Percentiles rank a stretch among this genome's conserved stretches.
These are phyloP conservation scores for Wickerhamiella siamensis DNA, from an alignment of 805 yeast genomes.

Conservation along the genomic window DNA sequence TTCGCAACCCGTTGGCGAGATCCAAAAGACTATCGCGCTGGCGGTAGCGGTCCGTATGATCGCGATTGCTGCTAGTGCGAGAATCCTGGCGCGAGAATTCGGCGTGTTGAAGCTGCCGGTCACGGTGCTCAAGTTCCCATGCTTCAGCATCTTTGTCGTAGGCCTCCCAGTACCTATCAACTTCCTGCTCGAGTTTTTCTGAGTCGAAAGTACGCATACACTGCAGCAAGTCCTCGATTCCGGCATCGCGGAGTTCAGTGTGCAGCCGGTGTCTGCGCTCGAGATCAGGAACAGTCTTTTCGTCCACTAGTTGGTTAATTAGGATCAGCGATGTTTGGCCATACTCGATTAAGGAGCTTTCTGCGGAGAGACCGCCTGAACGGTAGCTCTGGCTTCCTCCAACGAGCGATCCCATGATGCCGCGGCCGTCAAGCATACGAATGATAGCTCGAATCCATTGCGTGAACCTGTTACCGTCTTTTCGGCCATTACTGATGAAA, in stretches of 20 bases:
- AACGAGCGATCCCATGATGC: conserved; percentile 78
- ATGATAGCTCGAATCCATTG: conserved; percentile 59
- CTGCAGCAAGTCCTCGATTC: conserved; percentile 38
- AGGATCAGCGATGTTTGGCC: conserved; percentile 56
- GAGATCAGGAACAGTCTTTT: conserved; percentile 20
- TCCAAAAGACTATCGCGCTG: conserved; percentile 58
- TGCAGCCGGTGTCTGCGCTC: conserved; percentile 40
- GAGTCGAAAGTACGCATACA: conserved; percentile 39
- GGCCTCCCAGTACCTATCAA: conserved; percentile 42
- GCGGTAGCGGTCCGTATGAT: conserved; percentile 35
- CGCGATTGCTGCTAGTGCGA: not conserved
- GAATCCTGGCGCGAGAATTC: not conserved
- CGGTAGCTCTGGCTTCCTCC: conserved; percentile 81
- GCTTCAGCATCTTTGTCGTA: conserved; percentile 35
- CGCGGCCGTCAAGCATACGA: conserved; percentile 66
- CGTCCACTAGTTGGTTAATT: conserved; percentile 40
- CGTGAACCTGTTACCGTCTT: conserved; percentile 38
- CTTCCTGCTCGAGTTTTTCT: conserved; percentile 50
- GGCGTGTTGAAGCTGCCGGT: not conserved
- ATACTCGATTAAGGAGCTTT: conserved; percentile 55
- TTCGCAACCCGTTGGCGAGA: conserved; percentile 44
- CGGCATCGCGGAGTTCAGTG: conserved; percentile 42
- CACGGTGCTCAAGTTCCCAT: not conserved
- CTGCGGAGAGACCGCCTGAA: conserved; percentile 36
- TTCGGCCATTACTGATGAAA: conserved; percentile 1